Conservation (phyloP, 768 basidiomycete genomes). For the Lentinus tigrinus region DNA sequence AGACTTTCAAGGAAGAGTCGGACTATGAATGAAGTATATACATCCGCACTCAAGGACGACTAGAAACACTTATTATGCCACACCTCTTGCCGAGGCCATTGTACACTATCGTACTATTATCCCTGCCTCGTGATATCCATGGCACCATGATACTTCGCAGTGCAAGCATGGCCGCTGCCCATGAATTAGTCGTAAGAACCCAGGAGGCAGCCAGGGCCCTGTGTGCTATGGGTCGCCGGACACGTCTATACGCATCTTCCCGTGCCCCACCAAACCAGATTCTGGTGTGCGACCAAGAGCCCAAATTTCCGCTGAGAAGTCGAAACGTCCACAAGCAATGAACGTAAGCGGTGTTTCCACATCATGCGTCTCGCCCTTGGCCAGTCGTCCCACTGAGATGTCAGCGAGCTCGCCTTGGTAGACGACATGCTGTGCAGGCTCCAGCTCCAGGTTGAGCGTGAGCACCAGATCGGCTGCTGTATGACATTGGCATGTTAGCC, state of each 20-base stretch:
- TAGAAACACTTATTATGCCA: conserved; percentile 17
- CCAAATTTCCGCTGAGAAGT: conserved; percentile 39
- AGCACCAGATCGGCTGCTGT: conserved; percentile 54
- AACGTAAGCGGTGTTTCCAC: conserved; percentile 67
- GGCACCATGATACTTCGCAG: background rate
- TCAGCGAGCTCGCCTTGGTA: conserved; percentile 66
- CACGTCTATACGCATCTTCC: conserved; percentile 15
- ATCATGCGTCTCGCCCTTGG: conserved; percentile 48
- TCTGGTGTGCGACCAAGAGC: conserved; percentile 20
- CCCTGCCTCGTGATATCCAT: conserved; percentile 11
- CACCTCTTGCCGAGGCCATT: conserved; percentile 16
- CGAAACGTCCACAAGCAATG: conserved; percentile 66
- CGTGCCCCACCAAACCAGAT: conserved; percentile 13
- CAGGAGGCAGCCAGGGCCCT: background rate
- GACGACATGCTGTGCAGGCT: conserved; percentile 64
- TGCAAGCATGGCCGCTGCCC: background rate
- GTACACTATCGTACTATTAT: conserved; percentile 21
- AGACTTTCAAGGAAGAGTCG: conserved; percentile 81
- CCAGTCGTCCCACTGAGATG: conserved; percentile 63
- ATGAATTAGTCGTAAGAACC: background rate
- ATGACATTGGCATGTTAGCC: background rate
- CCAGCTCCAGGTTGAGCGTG: conserved; percentile 50
- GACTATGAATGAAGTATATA: conserved; percentile 62
- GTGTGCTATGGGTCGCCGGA: conserved; percentile 4
- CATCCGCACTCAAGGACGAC: conserved; percentile 1